A percentile compares a stretch with the other conserved stretches of the same genome.
Conservation (phyloP, 139 green algal species). For the Astrephomene gubernaculifera region DNA sequence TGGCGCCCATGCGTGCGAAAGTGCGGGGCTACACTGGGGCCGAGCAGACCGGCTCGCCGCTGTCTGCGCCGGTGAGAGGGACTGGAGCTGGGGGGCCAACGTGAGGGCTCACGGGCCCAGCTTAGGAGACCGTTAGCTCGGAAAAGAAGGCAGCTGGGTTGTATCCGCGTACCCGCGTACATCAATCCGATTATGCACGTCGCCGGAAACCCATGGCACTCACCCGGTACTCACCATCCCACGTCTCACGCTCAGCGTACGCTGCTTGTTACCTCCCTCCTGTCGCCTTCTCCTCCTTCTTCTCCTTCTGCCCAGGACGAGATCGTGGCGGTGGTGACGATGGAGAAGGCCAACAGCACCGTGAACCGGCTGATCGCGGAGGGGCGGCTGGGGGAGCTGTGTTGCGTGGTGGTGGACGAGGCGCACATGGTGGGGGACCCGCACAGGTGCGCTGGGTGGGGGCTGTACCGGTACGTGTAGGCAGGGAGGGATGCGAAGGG, state of each 20-base stretch:
- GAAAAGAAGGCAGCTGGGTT: too few species aligned
- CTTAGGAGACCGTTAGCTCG: too few species aligned
- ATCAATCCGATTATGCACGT: too few species aligned
- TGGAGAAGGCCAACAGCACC: conserved; percentile 86
- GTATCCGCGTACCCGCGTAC: too few species aligned
- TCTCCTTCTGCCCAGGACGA: conserved; percentile 47
- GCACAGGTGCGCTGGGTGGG: conserved; percentile 64
- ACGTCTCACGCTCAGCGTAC: too few species aligned
- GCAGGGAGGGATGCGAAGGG: too few species aligned
- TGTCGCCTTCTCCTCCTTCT: too few species aligned
- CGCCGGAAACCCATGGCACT: too few species aligned
- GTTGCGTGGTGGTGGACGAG: conserved; percentile 88
- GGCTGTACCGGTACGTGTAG: neutral
- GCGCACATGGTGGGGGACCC: conserved; percentile 81
- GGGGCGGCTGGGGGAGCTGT: conserved; percentile 71
- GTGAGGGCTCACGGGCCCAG: too few species aligned
- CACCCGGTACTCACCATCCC: too few species aligned
- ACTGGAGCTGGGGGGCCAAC: too few species aligned
- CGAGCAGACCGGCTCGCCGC: conserved; percentile 41
- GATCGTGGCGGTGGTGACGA: conserved; percentile 73
- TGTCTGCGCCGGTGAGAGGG: conserved; percentile 33
- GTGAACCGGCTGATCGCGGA: conserved; percentile 70
- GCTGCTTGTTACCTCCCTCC: too few species aligned
- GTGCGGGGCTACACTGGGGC: conserved; percentile 67
- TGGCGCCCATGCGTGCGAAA: conserved; percentile 49